Percentiles rank a stretch among this genome's conserved stretches.
These are phyloP conservation scores for Fragaria nilgerrensis DNA, from an alignment of 306 rosid genomes.

Conservation along the genomic window DNA sequence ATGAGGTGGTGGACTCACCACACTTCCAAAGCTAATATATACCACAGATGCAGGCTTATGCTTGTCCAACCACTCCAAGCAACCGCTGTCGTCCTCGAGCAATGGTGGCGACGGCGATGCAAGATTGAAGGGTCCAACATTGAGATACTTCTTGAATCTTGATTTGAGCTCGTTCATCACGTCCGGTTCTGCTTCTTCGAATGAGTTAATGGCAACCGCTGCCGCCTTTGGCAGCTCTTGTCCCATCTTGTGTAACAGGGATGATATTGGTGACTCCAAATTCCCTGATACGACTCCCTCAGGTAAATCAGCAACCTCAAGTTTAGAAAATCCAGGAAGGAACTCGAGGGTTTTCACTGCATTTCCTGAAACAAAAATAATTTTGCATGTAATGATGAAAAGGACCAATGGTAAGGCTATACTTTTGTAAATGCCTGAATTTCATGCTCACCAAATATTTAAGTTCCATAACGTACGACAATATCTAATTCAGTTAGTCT, in stretches of 20 bases:
- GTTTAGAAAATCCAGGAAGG: constrained; percentile 47
- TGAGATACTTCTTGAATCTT: constrained; percentile 31
- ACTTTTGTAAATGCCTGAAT: no score
- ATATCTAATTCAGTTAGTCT: no score
- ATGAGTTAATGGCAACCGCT: constrained; percentile 63
- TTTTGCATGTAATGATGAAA: not conserved
- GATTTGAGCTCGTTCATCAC: constrained; percentile 27
- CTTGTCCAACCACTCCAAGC: constrained; percentile 53
- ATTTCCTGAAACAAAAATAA: constrained; percentile 13
- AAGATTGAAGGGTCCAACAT: constrained; percentile 63
- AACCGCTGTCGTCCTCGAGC: constrained; percentile 29
- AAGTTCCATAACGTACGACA: not conserved
- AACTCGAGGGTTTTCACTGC: constrained; percentile 34
- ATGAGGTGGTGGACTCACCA: constrained; percentile 46
- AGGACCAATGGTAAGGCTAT: not conserved
- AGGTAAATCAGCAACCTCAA: constrained; percentile 47
- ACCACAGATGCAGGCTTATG: constrained; percentile 44
- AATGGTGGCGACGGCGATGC: constrained; percentile 27
- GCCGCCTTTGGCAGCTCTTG: constrained; percentile 46
- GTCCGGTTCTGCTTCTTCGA: constrained; percentile 31
- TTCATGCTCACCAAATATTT: not conserved
- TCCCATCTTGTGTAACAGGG: constrained; percentile 58
- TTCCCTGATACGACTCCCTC: constrained; percentile 33
- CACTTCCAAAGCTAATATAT: constrained; percentile 63
- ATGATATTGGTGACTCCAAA: constrained; percentile 36